phyloP scores from a whole-genome alignment of 2,329 filamentous ascomycete genomes.

The Decorospora gaudefroyi region DNA sequence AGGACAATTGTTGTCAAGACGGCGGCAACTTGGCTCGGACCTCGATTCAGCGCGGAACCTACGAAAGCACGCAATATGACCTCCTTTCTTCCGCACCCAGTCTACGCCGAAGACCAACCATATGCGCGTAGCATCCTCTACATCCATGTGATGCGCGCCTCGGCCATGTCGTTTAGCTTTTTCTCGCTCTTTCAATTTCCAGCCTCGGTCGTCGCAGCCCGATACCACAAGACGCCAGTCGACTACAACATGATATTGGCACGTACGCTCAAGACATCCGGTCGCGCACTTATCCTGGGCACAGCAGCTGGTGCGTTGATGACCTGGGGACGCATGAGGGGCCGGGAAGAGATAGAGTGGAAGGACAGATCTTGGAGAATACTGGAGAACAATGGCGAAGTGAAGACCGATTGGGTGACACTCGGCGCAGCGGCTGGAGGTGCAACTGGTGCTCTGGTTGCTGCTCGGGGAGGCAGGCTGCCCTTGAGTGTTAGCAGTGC shows the following conservation, averaged over 20 bases:
- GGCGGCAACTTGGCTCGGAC: not conserved
- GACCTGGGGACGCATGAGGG: constrained; percentile 59
- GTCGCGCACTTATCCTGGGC: constrained; percentile 54
- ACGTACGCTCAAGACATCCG: constrained; percentile 53
- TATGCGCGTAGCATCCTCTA: constrained; percentile 60
- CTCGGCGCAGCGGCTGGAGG: constrained; percentile 51
- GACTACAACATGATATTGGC: constrained; percentile 24
- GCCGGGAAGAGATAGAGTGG: constrained; percentile 65
- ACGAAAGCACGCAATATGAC: constrained; percentile 52
- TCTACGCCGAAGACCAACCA: constrained; percentile 67
- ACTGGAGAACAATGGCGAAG: constrained; percentile 59
- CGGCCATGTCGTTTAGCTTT: constrained; percentile 58
- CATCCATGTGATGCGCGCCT: constrained; percentile 63
- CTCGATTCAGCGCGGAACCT: not conserved
- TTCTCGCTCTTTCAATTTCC: constrained; percentile 50
- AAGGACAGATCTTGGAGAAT: constrained; percentile 66
- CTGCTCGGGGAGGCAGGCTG: constrained; percentile 34
- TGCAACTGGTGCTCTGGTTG: constrained; percentile 40
- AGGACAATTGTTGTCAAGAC: not conserved
- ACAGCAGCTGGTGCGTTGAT: constrained; percentile 52
- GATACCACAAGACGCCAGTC: constrained; percentile 32
- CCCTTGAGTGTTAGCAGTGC: constrained; percentile 45
- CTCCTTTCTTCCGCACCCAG: constrained; percentile 59
- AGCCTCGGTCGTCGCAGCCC: constrained; percentile 33
- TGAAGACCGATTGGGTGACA: constrained; percentile 62